Evolutionary conservation across 2,329 filamentous ascomycete species (phyloP).

Genomic region (Trichoderma semiorbis): DNA sequence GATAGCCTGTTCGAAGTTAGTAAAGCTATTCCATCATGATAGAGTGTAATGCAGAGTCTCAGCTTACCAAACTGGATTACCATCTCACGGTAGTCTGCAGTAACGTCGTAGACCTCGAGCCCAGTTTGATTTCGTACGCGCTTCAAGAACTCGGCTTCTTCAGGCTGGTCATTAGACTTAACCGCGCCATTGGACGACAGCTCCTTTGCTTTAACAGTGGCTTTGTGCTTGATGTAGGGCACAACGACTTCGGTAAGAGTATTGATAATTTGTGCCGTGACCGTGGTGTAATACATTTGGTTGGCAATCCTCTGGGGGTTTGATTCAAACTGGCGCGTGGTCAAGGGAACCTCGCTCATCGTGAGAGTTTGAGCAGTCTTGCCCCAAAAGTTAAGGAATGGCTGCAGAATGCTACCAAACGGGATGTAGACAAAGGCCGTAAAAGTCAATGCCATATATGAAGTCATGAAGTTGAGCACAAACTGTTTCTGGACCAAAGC

Average conservation of each 20-base stretch:
- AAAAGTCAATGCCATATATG: slow-evolving; percentile 86
- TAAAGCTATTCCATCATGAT: background rate
- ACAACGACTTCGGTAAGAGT: slow-evolving; percentile 81
- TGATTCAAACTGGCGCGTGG: slow-evolving; percentile 67
- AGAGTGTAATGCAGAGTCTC: background rate
- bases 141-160: slow-evolving; percentile 76
- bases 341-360: slow-evolving; percentile 68
- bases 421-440: slow-evolving; percentile 94
- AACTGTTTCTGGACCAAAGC: slow-evolving; percentile 91
- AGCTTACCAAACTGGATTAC: slow-evolving; percentile 68
- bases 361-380: slow-evolving; percentile 71
- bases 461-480: slow-evolving; percentile 93
- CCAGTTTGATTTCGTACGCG: slow-evolving; percentile 81
- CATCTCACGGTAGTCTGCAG: slow-evolving; percentile 90
- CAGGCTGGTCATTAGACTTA: slow-evolving; percentile 62
- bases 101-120: slow-evolving; percentile 83
- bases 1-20: slow-evolving; percentile 59
- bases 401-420: slow-evolving; percentile 78
- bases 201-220: slow-evolving; percentile 74
- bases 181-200: slow-evolving; percentile 57
- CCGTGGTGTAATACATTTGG: slow-evolving; percentile 94
- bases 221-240: slow-evolving; percentile 77
- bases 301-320: slow-evolving; percentile 79
- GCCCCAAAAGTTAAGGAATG: slow-evolving; percentile 80
- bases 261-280: slow-evolving; percentile 88